phyloP scores from a whole-genome alignment of 1,284 basidiomycete genomes.

The Boletus sp. region DNA sequence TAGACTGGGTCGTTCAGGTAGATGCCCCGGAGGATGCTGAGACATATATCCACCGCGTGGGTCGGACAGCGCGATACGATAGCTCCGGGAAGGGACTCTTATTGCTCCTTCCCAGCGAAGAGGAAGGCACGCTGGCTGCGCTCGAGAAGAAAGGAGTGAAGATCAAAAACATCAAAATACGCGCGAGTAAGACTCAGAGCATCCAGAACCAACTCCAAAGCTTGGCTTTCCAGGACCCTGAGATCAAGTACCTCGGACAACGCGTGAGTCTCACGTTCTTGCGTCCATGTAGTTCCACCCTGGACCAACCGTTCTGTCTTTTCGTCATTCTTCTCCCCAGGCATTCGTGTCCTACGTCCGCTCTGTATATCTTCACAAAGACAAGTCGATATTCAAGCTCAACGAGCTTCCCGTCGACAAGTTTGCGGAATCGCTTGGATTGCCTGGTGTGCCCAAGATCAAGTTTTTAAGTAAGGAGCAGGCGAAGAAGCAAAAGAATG shows the following conservation, averaged over 20 bases:
- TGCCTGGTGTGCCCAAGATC: constrained; percentile 95
- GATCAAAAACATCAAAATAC: constrained; percentile 85
- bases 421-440: constrained; percentile 86
- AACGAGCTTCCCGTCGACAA: constrained; percentile 77
- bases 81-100: constrained; percentile 85
- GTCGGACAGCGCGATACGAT: constrained; percentile 92
- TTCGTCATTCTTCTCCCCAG: too few relatives aligned
- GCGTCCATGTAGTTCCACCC: not conserved
- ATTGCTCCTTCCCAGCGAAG: constrained; percentile 86
- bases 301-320: too few relatives aligned
- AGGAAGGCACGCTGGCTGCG: constrained; percentile 79
- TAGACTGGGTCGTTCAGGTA: constrained; percentile 98
- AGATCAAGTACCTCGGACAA: constrained; percentile 97
- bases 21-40: constrained; percentile 98
- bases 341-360: constrained; percentile 96
- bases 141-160: constrained; percentile 74
- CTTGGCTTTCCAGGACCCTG: constrained; percentile 91
- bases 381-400: constrained; percentile 91
- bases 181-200: constrained; percentile 82
- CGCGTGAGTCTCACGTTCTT: constrained; percentile 50
- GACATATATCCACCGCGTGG: constrained; percentile 97
- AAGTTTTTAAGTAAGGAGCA: constrained; percentile 80
- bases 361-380: constrained; percentile 89
- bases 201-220: constrained; percentile 90
- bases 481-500: constrained; percentile 75